These are phyloP conservation scores for Leptomonas pyrrhocoris DNA, from an alignment of 208 protist species.

Conservation along the genomic window DNA sequence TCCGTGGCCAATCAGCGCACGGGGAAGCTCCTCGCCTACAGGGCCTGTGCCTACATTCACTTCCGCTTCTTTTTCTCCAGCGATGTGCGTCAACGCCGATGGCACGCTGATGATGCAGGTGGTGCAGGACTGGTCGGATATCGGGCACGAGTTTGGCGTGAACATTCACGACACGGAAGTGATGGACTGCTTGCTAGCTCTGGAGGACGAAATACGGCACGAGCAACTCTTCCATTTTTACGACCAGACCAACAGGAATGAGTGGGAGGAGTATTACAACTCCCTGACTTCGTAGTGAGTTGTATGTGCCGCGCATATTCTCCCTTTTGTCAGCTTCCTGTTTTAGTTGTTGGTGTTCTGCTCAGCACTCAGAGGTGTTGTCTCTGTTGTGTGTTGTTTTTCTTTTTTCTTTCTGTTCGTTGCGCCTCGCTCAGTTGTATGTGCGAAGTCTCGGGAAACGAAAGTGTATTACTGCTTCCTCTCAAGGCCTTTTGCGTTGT, in stretches of 20 bases:
- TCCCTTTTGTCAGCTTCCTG: background rate
- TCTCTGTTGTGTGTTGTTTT: background rate
- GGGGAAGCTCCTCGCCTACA: background rate
- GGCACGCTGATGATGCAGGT: constrained; percentile 8
- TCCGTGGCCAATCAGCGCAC: background rate
- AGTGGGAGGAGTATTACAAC: constrained; percentile 77
- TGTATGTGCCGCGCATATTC: background rate
- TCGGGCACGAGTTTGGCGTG: constrained; percentile 64
- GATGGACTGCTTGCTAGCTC: constrained; percentile 59
- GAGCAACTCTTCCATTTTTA: constrained; percentile 69
- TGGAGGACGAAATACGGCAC: constrained; percentile 84
- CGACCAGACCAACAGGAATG: constrained; percentile 55
- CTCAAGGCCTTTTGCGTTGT: too few relatives aligned
- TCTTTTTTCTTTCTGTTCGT: background rate
- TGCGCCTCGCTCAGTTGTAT: background rate
- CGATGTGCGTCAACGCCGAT: background rate
- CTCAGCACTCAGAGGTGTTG: background rate
- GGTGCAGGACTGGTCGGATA: constrained; percentile 46
- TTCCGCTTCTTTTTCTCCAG: background rate
- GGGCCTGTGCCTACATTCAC: background rate
- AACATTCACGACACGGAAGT: constrained; percentile 53
- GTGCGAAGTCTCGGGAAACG: too few relatives aligned
- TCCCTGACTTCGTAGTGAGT: constrained; percentile 29
- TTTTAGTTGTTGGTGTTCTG: background rate
- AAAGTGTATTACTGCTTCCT: too few relatives aligned